phyloP scores from a whole-genome alignment of 345 rosid species.

The Arabidopsis arenosa region DNA sequence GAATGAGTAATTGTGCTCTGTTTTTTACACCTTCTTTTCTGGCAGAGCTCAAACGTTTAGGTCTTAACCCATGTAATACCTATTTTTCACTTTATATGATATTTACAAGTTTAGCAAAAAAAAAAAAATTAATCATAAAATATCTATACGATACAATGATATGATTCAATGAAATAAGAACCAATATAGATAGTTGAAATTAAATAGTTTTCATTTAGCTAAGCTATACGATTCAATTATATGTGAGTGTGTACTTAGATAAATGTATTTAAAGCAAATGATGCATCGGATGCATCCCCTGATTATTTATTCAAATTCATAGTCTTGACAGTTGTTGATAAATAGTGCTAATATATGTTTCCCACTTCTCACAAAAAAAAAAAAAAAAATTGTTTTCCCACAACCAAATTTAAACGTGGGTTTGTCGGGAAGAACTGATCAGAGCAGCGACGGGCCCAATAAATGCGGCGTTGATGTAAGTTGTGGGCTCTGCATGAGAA shows the following conservation, averaged over 20 bases:
- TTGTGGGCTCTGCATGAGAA: conserved; percentile 71
- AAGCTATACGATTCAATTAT: background rate
- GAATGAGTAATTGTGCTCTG: too few species aligned
- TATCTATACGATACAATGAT: too few species aligned
- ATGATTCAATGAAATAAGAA: background rate
- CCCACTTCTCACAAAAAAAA: too few species aligned
- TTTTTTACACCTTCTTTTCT: too few species aligned
- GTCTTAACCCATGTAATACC: too few species aligned
- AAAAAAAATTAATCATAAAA: too few species aligned
- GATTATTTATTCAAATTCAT: background rate
- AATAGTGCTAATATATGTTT: too few species aligned
- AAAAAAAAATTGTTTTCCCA: too few species aligned
- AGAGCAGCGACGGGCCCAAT: conserved; percentile 20
- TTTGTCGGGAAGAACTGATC: background rate
- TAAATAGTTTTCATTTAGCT: background rate
- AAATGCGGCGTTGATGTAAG: conserved; percentile 73
- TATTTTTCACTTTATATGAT: too few species aligned
- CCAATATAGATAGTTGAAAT: background rate
- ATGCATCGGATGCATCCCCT: conserved; percentile 7
- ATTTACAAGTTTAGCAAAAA: too few species aligned
- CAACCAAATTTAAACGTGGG: background rate
- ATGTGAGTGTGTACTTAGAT: background rate
- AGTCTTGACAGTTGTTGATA: conserved; percentile 18
- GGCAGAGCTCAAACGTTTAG: too few species aligned
- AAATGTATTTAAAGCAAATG: conserved; percentile 2